Evolutionary conservation across 2,329 filamentous ascomycete genomes (phyloP).

Genomic region (Botryotinia calthae): DNA sequence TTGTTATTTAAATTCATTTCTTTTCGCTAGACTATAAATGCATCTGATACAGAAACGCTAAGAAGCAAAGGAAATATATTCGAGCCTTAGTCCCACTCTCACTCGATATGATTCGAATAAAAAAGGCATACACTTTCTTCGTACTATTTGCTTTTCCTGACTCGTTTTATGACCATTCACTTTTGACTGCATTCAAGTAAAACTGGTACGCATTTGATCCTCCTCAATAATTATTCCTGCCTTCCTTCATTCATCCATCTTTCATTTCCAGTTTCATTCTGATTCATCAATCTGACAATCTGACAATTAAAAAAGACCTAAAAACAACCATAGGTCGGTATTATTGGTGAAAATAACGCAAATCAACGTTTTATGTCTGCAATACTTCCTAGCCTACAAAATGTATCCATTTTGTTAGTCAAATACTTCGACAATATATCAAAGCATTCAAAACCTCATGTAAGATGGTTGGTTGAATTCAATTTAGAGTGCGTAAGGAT

Average conservation of each 20-base stretch:
- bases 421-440: conserved; percentile 6
- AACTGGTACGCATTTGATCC: neutral
- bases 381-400: neutral
- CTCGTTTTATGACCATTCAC: neutral
- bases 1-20: neutral
- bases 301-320: neutral
- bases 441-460: conserved; percentile 12
- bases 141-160: neutral
- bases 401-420: conserved; percentile 23
- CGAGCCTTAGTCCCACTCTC: neutral
- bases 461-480: neutral
- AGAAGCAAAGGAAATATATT: conserved; percentile 36
- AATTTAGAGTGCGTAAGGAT: conserved; percentile 62
- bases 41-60: conserved; percentile 16
- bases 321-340: neutral
- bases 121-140: neutral
- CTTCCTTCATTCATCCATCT: neutral
- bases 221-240: conserved; percentile 1
- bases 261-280: neutral
- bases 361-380: neutral
- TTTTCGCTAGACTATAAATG: conserved; percentile 32
- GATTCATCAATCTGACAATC: conserved; percentile 15
- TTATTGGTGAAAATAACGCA: neutral
- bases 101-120: neutral
- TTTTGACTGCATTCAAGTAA: neutral